Evolutionary conservation across 805 yeast species (phyloP), one percentile per base, ranked within the genome.

Genomic region (Saccharomycopsis amapae): DNA sequence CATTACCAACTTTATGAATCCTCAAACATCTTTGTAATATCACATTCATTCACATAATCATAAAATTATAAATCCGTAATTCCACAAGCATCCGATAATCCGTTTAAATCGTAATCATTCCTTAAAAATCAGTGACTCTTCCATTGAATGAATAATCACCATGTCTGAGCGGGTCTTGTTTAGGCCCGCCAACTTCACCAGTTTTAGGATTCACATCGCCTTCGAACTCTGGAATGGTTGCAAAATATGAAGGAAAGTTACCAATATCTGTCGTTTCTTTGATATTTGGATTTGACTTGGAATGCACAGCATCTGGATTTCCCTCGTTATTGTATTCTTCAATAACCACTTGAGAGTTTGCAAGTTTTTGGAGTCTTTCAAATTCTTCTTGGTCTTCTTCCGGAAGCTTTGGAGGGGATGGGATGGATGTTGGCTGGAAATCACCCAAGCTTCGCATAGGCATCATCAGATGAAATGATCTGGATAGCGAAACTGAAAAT

Each of bases 111-210:
- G 12, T 26, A 31, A 31, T 31, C 7, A n/a, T 13, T 42, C 15
- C 5, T 45, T 64, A 93, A 58, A 93, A 93, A 62, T 93, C 98
- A 1, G 97, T 90, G 25, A 87, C 96, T 60, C 97, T 76, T 0
- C 98, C 98, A 59, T 93, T 90, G 63, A 82, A 93, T 6, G 96
- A 81, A 77, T 94, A 93, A 57, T 89, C 97, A 15, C 88, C 88
- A 56, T 86, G 90, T 56, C 79, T 78, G 53, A 87, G 71, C 0
- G 98, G 98, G 59, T 93, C 97, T 62, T 93, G 97, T 59, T 93
- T 93, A 22, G 98, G 98, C 0, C 98, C 98, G 40, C 96, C 96
- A 19, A 82, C 71, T 64, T 93, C 98, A 2, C 98, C 98, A 1
- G 98, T 93, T 48, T 69, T 74, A 0, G 98, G 98, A 60, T 93